phyloP scores from a whole-genome alignment of 2,329 filamentous ascomycete species.

The Monilinia fructigena region DNA sequence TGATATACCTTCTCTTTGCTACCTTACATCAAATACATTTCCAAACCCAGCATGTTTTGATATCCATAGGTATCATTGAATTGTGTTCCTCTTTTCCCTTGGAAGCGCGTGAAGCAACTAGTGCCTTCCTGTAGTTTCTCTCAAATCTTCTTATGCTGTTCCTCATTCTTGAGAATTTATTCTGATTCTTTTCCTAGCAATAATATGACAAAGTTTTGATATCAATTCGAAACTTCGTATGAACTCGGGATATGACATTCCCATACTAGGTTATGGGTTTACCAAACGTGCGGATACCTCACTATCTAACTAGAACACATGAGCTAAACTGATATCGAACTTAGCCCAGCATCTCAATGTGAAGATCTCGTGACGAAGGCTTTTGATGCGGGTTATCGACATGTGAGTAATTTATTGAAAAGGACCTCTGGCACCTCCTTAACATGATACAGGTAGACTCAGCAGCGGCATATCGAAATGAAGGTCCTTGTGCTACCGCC shows the following conservation, averaged over 20 bases:
- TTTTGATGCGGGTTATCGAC: slow-evolving; percentile 55
- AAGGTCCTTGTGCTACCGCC: slow-evolving; percentile 53
- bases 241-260: slow-evolving; percentile 61
- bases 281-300: slow-evolving; percentile 41
- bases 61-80: background rate
- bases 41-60: slow-evolving; percentile 7
- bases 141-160: background rate
- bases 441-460: slow-evolving; percentile 51
- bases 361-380: slow-evolving; percentile 58
- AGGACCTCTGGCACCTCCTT: background rate
- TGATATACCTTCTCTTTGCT: background rate
- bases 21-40: background rate
- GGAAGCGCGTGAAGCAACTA: background rate
- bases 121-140: too few species aligned
- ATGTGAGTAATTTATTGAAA: slow-evolving; percentile 43
- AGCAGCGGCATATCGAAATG: slow-evolving; percentile 57
- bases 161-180: background rate
- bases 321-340: slow-evolving; percentile 22
- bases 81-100: background rate
- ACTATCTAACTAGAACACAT: background rate
- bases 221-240: slow-evolving; percentile 49
- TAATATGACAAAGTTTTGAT: slow-evolving; percentile 46
- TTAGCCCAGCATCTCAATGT: slow-evolving; percentile 55
- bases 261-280: slow-evolving; percentile 55
- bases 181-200: slow-evolving; percentile 10